Conservation (phyloP, 257 asterid genomes). For the Scutellaria galericulata region DNA sequence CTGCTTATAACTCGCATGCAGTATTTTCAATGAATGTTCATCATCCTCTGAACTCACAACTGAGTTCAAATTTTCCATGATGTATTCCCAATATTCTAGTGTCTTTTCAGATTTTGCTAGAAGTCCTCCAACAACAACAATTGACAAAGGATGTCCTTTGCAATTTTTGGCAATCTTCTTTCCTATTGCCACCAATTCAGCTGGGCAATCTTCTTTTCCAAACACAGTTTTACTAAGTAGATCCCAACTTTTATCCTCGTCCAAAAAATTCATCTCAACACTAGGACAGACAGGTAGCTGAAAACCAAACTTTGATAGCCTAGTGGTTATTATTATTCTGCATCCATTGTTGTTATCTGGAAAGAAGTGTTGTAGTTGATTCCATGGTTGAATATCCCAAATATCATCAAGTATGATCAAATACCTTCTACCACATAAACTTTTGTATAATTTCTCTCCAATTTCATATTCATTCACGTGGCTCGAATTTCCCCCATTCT, state of each 20-base stretch:
- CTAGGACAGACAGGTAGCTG: background rate
- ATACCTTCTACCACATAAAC: background rate
- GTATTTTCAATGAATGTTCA: conserved; percentile 14
- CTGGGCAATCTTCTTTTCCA: conserved; percentile 21
- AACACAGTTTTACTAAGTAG: conserved; percentile 13
- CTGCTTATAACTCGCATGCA: conserved; percentile 20
- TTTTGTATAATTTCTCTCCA: background rate
- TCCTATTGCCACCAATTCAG: conserved; percentile 30
- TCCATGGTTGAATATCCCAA: conserved; percentile 23
- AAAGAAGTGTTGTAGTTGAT: background rate
- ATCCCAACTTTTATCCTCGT: conserved; percentile 26
- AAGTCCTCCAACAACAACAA: conserved; percentile 35
- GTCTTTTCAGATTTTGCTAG: conserved; percentile 2
- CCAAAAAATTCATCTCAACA: conserved; percentile 12
- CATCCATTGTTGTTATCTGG: background rate
- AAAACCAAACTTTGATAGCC: no score
- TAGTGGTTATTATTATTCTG: no score
- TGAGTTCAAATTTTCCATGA: conserved; percentile 12
- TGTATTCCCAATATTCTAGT: conserved; percentile 3
- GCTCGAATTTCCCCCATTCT: background rate
- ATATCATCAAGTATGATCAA: conserved; percentile 21
- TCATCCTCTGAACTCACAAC: conserved; percentile 18
- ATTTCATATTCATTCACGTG: background rate
- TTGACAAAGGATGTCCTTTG: conserved; percentile 39
- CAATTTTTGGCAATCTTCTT: conserved; percentile 24